phyloP scores from a whole-genome alignment of 2,329 filamentous ascomycete genomes.

The Sordariomycetes sp. region DNA sequence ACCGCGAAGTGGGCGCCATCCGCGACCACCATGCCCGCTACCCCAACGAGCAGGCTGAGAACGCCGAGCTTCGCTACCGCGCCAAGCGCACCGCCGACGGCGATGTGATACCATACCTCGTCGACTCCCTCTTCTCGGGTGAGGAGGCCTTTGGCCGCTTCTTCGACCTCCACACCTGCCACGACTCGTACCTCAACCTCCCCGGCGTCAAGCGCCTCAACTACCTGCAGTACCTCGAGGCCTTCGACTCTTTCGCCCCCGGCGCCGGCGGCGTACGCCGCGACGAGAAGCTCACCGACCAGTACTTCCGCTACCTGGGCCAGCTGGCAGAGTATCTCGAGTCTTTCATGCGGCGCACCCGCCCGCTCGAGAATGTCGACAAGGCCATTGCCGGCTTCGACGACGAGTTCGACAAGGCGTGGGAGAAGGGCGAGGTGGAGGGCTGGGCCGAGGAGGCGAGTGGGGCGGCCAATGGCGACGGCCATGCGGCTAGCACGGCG shows the following conservation, averaged over 20 bases:
- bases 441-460: constrained; percentile 59
- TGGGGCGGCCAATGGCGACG: constrained; percentile 15
- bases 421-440: constrained; percentile 65
- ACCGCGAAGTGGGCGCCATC: constrained; percentile 68
- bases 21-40: constrained; percentile 84
- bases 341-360: constrained; percentile 70
- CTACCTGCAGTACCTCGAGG: constrained; percentile 86
- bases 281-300: constrained; percentile 76
- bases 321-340: constrained; percentile 75
- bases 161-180: constrained; percentile 72
- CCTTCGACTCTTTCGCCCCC: constrained; percentile 75
- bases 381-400: constrained; percentile 67
- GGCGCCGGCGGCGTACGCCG: constrained; percentile 64
- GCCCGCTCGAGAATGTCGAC: constrained; percentile 75
- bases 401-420: constrained; percentile 69
- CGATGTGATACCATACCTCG: constrained; percentile 48
- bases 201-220: constrained; percentile 72
- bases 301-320: constrained; percentile 82
- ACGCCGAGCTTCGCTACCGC: constrained; percentile 86
- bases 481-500: constrained; percentile 17
- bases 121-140: constrained; percentile 88
- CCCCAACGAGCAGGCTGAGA: constrained; percentile 89
- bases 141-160: constrained; percentile 90
- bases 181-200: constrained; percentile 85
- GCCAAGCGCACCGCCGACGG: constrained; percentile 49